phyloP scores from a whole-genome alignment of 2,329 filamentous ascomycete species.

The Arthrobotrys musiformis region DNA sequence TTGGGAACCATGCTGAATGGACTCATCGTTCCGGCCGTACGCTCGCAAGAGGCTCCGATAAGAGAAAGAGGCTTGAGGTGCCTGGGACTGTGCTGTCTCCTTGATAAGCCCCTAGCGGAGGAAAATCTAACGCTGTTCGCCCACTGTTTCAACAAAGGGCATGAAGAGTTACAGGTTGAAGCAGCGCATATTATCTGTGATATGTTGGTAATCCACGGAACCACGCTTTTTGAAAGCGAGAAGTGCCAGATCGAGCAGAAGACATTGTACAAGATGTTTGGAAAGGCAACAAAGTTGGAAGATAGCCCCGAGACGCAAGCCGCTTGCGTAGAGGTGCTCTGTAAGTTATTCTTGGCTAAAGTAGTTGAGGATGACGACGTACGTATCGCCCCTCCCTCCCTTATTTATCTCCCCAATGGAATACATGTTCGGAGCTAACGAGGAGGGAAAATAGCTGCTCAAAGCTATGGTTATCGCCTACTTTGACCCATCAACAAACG shows the following conservation, averaged over 20 bases:
- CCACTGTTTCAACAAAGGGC: constrained; percentile 94
- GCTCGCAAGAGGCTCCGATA: constrained; percentile 90
- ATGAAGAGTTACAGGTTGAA: constrained; percentile 87
- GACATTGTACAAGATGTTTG: constrained; percentile 83
- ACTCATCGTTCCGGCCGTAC: constrained; percentile 91
- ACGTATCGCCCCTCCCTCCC: not conserved
- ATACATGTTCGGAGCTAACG: not conserved
- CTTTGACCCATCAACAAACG: constrained; percentile 83
- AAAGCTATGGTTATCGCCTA: constrained; percentile 85
- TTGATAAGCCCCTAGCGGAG: constrained; percentile 89
- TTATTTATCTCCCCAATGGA: not conserved
- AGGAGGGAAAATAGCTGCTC: constrained; percentile 68
- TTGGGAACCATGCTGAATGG: constrained; percentile 99
- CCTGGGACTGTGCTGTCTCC: constrained; percentile 86
- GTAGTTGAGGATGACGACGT: constrained; percentile 73
- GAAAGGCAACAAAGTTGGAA: constrained; percentile 80
- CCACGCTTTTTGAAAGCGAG: constrained; percentile 75
- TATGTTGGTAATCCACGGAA: constrained; percentile 87
- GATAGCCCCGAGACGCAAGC: constrained; percentile 80
- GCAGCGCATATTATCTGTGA: constrained; percentile 92
- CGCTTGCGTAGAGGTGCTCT: constrained; percentile 80
- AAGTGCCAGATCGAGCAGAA: constrained; percentile 67
- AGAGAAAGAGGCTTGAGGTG: constrained; percentile 90
- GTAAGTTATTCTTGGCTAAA: constrained; percentile 84
- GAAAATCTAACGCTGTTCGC: constrained; percentile 94